Percentiles rank a stretch among this genome's conserved stretches.
Conservation (phyloP, 179 eudicot genomes). For the Heliamphora pulchella region DNA sequence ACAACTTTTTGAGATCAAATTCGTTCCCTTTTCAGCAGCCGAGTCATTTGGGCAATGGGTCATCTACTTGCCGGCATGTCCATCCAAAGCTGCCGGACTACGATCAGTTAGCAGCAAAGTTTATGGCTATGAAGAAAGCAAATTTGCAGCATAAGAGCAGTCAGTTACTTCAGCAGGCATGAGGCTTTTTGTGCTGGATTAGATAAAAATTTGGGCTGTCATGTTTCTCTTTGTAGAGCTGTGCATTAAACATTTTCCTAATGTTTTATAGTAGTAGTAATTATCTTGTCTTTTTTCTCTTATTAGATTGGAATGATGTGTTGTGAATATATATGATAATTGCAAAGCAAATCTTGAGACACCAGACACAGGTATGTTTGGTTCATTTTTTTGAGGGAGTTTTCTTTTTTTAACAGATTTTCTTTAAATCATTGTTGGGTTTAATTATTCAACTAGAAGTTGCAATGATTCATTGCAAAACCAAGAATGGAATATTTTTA, state of each 20-base stretch:
- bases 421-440: no score
- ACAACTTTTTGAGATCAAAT: constrained; percentile 22
- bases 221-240: background rate
- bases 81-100: constrained; percentile 91
- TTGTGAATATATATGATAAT: background rate
- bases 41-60: background rate
- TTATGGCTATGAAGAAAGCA: constrained; percentile 56
- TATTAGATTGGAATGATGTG: background rate
- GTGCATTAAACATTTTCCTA: background rate
- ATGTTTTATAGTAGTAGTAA: background rate
- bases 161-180: background rate
- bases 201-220: background rate
- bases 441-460: no score
- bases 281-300: background rate
- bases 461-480: no score
- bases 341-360: no score
- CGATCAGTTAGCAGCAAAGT: constrained; percentile 55
- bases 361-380: no score
- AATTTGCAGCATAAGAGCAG: constrained; percentile 22
- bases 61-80: constrained; percentile 35
- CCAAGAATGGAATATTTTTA: no score
- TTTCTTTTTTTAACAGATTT: no score
- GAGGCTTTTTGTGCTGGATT: no score
- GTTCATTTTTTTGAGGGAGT: no score
- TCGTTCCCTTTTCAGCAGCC: constrained; percentile 30